Conservation (phyloP, 1,139 yeast genomes). For the Keqinozyma sinolaborantium region DNA sequence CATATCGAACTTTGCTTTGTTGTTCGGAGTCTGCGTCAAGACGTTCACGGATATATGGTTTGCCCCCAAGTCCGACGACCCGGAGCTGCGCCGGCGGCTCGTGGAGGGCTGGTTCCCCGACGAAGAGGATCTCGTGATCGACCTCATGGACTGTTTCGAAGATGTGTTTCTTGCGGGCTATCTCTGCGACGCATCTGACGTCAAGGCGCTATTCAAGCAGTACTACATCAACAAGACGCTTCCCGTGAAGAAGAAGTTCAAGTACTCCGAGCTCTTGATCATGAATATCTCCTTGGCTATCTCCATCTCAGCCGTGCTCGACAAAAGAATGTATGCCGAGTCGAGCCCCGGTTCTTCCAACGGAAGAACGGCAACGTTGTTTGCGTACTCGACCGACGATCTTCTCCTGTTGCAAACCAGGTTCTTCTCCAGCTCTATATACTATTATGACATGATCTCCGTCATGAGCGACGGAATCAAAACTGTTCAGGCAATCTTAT, state of each 20-base stretch:
- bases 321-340: slow-evolving; percentile 7
- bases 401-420: slow-evolving; percentile 20
- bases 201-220: slow-evolving; percentile 17
- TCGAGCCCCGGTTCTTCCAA: slow-evolving; percentile 4
- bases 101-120: slow-evolving; percentile 28
- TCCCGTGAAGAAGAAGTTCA: slow-evolving; percentile 10
- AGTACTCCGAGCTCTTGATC: slow-evolving; percentile 27
- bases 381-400: slow-evolving; percentile 8
- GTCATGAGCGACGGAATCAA: slow-evolving; percentile 49
- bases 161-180: slow-evolving; percentile 12
- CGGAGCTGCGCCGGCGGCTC: slow-evolving; percentile 15
- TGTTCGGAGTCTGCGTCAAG: slow-evolving; percentile 22
- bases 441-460: slow-evolving; percentile 45
- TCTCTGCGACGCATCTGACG: slow-evolving; percentile 13
- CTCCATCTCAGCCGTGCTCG: slow-evolving; percentile 20
- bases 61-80: slow-evolving; percentile 25
- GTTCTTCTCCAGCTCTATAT: slow-evolving; percentile 35
- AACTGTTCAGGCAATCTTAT: slow-evolving; percentile 47
- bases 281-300: slow-evolving; percentile 30
- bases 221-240: slow-evolving; percentile 13
- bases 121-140: slow-evolving; percentile 20
- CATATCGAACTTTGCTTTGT: slow-evolving; percentile 26
- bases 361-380: slow-evolving; percentile 6
- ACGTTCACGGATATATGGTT: slow-evolving; percentile 27
- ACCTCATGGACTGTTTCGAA: slow-evolving; percentile 23